phyloP scores from a whole-genome alignment of 1,139 yeast genomes.

The Saccharomyces hybrid region DNA sequence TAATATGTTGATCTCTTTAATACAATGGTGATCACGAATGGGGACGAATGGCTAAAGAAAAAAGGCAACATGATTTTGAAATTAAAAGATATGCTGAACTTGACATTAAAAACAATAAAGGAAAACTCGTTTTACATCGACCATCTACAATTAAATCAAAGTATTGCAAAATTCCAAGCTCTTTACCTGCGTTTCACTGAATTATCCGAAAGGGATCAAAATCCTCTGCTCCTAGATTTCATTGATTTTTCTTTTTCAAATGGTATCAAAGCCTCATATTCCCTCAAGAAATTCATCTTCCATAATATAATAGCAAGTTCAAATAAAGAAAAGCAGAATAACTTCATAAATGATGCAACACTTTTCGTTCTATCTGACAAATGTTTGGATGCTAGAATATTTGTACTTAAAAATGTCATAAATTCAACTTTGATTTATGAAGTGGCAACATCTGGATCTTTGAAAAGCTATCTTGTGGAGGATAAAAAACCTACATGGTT shows the following conservation, averaged over 20 bases:
- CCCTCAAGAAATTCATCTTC: slow-evolving; percentile 52
- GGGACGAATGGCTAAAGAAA: slow-evolving; percentile 52
- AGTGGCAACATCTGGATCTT: slow-evolving; percentile 42
- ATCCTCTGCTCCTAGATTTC: slow-evolving; percentile 39
- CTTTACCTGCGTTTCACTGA: slow-evolving; percentile 46
- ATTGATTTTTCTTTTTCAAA: slow-evolving; percentile 26
- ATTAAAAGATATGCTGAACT: slow-evolving; percentile 23
- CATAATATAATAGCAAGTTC: slow-evolving; percentile 45
- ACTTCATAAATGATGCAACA: slow-evolving; percentile 46
- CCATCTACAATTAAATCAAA: slow-evolving; percentile 69
- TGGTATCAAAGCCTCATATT: slow-evolving; percentile 33
- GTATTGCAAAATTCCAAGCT: slow-evolving; percentile 53
- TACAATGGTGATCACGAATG: slow-evolving; percentile 43
- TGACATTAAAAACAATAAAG: slow-evolving; percentile 21
- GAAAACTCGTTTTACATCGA: slow-evolving; percentile 28
- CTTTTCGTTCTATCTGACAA: slow-evolving; percentile 41
- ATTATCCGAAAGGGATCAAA: slow-evolving; percentile 32
- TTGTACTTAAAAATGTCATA: slow-evolving; percentile 53
- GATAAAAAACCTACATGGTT: slow-evolving; percentile 50
- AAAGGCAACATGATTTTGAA: slow-evolving; percentile 38
- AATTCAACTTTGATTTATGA: slow-evolving; percentile 62
- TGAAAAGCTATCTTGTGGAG: slow-evolving; percentile 42
- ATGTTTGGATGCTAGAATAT: slow-evolving; percentile 50
- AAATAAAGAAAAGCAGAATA: slow-evolving; percentile 41
- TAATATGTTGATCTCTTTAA: slow-evolving; percentile 59